phyloP scores from a whole-genome alignment of 2,329 filamentous ascomycete species.

The Nannizzia gypsea region DNA sequence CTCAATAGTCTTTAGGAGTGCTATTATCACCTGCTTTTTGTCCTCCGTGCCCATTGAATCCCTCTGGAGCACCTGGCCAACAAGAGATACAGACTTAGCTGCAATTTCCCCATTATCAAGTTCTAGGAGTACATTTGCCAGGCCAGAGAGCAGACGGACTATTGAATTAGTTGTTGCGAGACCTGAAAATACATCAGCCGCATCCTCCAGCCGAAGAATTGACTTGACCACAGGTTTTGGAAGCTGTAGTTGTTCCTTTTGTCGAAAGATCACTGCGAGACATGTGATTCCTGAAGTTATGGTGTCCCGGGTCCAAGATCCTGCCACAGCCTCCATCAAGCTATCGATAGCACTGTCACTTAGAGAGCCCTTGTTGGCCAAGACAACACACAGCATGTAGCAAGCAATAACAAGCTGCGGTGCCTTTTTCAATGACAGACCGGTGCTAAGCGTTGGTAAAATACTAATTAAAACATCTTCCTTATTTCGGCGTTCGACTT shows the following conservation, averaged over 20 bases:
- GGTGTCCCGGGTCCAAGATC: slow-evolving; percentile 65
- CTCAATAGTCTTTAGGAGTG: slow-evolving; percentile 26
- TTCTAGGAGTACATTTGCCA: slow-evolving; percentile 17
- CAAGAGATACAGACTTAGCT: slow-evolving; percentile 14
- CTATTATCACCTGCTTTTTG: slow-evolving; percentile 22
- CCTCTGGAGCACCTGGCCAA: slow-evolving; percentile 28
- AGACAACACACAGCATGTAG: slow-evolving; percentile 80
- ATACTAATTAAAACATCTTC: slow-evolving; percentile 62
- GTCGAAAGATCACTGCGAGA: slow-evolving; percentile 68
- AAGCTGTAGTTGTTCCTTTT: slow-evolving; percentile 58
- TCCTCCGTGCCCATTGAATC: slow-evolving; percentile 23
- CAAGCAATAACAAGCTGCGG: slow-evolving; percentile 73
- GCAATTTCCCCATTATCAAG: slow-evolving; percentile 15
- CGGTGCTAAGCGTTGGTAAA: slow-evolving; percentile 61
- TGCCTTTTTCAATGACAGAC: slow-evolving; percentile 61
- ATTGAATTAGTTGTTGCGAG: slow-evolving; percentile 25
- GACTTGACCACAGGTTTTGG: slow-evolving; percentile 56
- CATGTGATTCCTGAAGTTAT: slow-evolving; percentile 63
- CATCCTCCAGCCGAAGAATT: slow-evolving; percentile 26
- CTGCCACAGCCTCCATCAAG: slow-evolving; percentile 78
- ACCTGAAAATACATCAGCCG: slow-evolving; percentile 24
- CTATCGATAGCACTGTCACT: slow-evolving; percentile 69
- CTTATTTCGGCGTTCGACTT: slow-evolving; percentile 67
- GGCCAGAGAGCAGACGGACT: slow-evolving; percentile 26
- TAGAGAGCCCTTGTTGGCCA: slow-evolving; percentile 70